Evolutionary conservation across 1,284 basidiomycete genomes (phyloP).

Genomic region (Puccinia horiana): DNA sequence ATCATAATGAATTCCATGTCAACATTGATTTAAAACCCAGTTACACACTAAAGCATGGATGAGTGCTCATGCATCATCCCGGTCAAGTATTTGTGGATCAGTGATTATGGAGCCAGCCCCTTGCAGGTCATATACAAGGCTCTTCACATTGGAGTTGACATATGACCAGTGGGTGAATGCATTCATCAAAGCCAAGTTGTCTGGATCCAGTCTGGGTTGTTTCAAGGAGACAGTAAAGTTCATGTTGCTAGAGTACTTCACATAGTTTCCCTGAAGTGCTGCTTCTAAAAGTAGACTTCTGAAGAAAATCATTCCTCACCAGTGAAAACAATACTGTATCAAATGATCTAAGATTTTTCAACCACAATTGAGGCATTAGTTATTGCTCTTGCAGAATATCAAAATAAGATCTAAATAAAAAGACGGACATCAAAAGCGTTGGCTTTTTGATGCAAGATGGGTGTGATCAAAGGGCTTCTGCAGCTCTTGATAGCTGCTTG

Average conservation of each 20-base stretch:
- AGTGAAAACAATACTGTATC: background rate
- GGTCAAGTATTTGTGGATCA: slow-evolving; percentile 1
- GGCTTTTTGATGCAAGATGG: background rate
- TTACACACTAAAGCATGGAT: too few species aligned
- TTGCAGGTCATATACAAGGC: background rate
- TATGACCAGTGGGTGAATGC: background rate
- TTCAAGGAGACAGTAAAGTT: background rate
- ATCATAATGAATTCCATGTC: too few species aligned
- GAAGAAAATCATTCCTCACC: background rate
- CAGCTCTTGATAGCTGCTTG: background rate
- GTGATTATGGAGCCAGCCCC: background rate
- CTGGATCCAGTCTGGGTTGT: background rate
- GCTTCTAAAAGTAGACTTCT: background rate
- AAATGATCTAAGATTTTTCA: too few species aligned
- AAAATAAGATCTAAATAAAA: background rate
- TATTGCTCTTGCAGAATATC: background rate
- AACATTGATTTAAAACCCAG: background rate
- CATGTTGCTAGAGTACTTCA: background rate
- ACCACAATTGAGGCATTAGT: background rate
- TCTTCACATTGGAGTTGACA: background rate
- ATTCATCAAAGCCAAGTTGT: background rate
- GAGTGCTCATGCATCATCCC: too few species aligned
- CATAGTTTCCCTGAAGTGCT: background rate
- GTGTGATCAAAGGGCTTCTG: background rate
- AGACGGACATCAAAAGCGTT: background rate